Base-by-base conservation (phyloP, 2,329 filamentous ascomycete genomes). In the Bisporella sp. region DNA sequence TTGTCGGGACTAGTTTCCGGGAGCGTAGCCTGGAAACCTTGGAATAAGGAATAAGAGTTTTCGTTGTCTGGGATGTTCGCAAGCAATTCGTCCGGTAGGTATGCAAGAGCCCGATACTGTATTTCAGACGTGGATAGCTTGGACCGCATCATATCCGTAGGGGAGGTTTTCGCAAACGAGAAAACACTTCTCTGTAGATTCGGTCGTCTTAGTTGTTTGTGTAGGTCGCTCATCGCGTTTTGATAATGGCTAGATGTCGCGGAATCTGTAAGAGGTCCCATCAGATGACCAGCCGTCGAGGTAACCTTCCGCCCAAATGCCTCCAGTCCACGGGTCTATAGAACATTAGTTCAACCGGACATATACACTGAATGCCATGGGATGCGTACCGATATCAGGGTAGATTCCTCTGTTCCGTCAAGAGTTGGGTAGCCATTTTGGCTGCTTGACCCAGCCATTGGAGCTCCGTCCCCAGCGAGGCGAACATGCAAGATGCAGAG, bases 291-390 rank as follows among this genome's bases (percentile, higher is more conserved):
- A 50, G 93, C 93, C 21, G 93, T 97, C 31, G 89, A 89, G 31
- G 91, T 93, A 56, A 97, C 90, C 71, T 96, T 99, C 65, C 92
- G 84, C 59, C 90, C 83, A 70, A 99, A 96, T 49, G 89, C 87
- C 72, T 96, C 91, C 61, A 97, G 74, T 57, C 93, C 88, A 62
- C 89, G 86, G 49, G 89, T 83, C 90, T 96, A 30, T 6, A 11
- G 8, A 45, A 29, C 28, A 30, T 45, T 30, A 45, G 42, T 45
- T 29, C 12, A 21, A 28, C 30, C 13, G 9, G 21, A 11, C 8
- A 30, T 4, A 59, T 30, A 31, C 30, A 7, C 37, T 31, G 30
- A 59, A 29, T 29, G 30, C 12, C 37, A 41, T 12, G 5, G 21
- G 40, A 54, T 48, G 58, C 59, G 44, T 62, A 66, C 65, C 39